These are phyloP conservation scores for Colletotrichum brevisporum DNA, from an alignment of 2,329 filamentous ascomycete species.

Conservation along the genomic window DNA sequence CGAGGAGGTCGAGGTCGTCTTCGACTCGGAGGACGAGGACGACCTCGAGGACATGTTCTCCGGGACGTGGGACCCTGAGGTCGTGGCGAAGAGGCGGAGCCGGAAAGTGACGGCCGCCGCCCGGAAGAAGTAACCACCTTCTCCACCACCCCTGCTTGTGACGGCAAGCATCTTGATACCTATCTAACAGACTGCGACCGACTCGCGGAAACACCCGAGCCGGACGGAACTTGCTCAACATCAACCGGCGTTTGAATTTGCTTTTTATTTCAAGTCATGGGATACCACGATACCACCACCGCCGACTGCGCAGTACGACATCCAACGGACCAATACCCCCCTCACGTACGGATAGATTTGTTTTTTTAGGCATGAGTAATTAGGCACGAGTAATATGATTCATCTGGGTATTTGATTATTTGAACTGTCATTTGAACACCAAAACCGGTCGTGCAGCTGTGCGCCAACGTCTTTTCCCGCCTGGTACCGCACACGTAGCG, in stretches of 20 bases:
- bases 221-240: background rate
- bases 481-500: background rate
- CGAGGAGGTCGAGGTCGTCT: slow-evolving; percentile 62
- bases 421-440: slow-evolving; percentile 5
- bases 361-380: background rate
- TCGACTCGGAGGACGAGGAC: slow-evolving; percentile 76
- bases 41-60: slow-evolving; percentile 77
- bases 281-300: slow-evolving; percentile 17
- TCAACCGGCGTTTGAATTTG: slow-evolving; percentile 17
- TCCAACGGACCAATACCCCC: slow-evolving; percentile 33
- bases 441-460: slow-evolving; percentile 2
- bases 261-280: background rate
- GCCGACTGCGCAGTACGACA: slow-evolving; percentile 9
- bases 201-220: background rate
- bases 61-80: slow-evolving; percentile 71
- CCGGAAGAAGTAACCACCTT: slow-evolving; percentile 31
- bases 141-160: background rate
- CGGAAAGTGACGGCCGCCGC: slow-evolving; percentile 49
- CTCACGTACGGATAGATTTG: slow-evolving; percentile 13
- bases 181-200: background rate
- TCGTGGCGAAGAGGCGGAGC: slow-evolving; percentile 62
- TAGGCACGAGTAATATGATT: slow-evolving; percentile 16
- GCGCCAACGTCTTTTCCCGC: background rate
- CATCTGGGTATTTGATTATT: slow-evolving; percentile 37
- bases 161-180: no score